A percentile compares a stretch with the other conserved stretches of the same genome.
Conservation (phyloP, 805 yeast species). For the Tetrapisispora pingtungensis region DNA sequence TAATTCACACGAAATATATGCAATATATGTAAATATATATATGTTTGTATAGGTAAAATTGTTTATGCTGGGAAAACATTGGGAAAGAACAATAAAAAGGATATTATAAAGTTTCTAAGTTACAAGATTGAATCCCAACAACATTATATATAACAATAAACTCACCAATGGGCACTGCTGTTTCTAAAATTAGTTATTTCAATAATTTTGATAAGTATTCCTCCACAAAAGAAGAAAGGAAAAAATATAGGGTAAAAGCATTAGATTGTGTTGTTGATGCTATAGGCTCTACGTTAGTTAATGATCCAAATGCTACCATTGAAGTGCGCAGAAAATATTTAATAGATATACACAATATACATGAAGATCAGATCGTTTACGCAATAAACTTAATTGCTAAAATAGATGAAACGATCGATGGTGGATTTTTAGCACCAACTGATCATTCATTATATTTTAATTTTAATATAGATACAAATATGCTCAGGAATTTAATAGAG, state of each 20-base stretch:
- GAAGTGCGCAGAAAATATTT: not conserved
- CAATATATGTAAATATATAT: too few relatives aligned
- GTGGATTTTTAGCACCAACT: slow-evolving; percentile 88
- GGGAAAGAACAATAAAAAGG: too few relatives aligned
- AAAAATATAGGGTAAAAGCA: not conserved
- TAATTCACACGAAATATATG: too few relatives aligned
- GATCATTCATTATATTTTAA: slow-evolving; percentile 71
- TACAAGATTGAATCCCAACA: too few relatives aligned
- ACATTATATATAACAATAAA: too few relatives aligned
- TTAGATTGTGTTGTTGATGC: not conserved
- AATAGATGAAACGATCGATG: slow-evolving; percentile 74
- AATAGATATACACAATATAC: not conserved
- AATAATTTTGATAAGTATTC: not conserved
- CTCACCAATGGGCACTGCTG: not conserved
- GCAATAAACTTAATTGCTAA: slow-evolving; percentile 48
- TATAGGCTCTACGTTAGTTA: not conserved
- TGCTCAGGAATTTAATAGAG: slow-evolving; percentile 60
- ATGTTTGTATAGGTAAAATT: too few relatives aligned
- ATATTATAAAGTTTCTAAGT: too few relatives aligned
- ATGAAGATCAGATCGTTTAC: slow-evolving; percentile 25
- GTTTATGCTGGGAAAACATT: too few relatives aligned
- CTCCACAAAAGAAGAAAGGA: not conserved
- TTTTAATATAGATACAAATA: slow-evolving; percentile 61
- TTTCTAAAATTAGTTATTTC: not conserved
- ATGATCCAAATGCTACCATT: not conserved